Percentiles rank a stretch among this genome's conserved stretches.
These are phyloP conservation scores for Mimosa bimucronata DNA, from an alignment of 306 rosid species.

Conservation along the genomic window DNA sequence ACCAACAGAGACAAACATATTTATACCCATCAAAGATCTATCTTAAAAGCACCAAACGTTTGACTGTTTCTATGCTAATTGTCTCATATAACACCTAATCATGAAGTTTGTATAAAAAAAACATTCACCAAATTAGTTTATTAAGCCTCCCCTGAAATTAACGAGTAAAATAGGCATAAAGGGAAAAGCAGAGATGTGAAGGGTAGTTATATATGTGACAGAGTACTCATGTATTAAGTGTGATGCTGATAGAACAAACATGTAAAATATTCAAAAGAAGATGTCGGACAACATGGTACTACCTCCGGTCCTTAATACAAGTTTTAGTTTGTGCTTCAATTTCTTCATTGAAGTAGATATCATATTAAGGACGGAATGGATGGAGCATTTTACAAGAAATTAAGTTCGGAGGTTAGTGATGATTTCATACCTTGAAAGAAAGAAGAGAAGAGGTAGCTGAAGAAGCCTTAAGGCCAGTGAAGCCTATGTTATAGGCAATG, in stretches of 20 bases:
- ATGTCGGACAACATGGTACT: neutral
- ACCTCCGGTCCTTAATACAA: too few species aligned
- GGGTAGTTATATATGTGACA: neutral
- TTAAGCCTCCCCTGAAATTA: neutral
- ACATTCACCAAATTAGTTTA: neutral
- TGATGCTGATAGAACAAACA: neutral
- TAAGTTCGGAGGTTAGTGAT: neutral
- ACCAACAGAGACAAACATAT: neutral
- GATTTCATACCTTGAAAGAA: conserved; percentile 64
- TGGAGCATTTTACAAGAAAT: too few species aligned
- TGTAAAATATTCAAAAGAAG: too few species aligned
- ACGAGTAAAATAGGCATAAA: neutral
- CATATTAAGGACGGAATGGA: too few species aligned
- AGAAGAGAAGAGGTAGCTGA: conserved; percentile 72
- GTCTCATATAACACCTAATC: neutral
- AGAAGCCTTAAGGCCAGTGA: conserved; percentile 73
- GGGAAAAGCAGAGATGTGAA: neutral
- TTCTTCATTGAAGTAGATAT: too few species aligned
- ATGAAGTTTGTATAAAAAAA: neutral
- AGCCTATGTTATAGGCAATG: conserved; percentile 82
- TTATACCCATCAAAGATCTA: neutral
- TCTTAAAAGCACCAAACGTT: neutral
- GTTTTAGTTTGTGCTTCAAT: too few species aligned
- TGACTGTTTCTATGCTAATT: neutral
- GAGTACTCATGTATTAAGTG: neutral